Conservation (phyloP, 495 filamentous ascomycete genomes). For the Aspergillus heteromorphus region DNA sequence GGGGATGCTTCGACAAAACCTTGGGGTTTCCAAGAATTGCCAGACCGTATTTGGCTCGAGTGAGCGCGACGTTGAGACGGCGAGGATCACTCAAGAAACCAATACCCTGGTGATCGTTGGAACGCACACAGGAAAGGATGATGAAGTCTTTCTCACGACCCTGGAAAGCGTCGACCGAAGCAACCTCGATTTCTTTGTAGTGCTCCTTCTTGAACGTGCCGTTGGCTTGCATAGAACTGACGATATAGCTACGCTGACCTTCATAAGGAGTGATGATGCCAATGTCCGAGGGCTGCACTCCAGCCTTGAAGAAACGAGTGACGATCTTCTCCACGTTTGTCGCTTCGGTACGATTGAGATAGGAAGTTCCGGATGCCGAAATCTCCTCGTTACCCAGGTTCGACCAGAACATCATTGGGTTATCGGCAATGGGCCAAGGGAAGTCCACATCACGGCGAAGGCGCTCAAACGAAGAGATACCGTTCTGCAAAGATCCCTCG, state of each 20-base stretch:
- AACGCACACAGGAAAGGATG: conserved; percentile 94
- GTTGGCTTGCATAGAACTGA: conserved; percentile 96
- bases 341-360: conserved; percentile 95
- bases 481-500: conserved; percentile 94
- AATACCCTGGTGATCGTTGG: conserved; percentile 98
- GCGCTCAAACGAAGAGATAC: conserved; percentile 83
- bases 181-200: conserved; percentile 98
- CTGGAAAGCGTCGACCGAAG: conserved; percentile 98
- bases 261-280: conserved; percentile 99
- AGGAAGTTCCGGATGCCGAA: conserved; percentile 93
- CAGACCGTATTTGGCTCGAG: conserved; percentile 90
- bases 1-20: conserved; percentile 92
- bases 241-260: conserved; percentile 96
- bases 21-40: conserved; percentile 98
- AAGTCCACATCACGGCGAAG: conserved; percentile 94
- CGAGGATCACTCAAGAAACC: conserved; percentile 98
- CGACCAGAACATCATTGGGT: conserved; percentile 99
- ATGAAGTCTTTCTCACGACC: conserved; percentile 99
- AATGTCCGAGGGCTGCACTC: conserved; percentile 84
- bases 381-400: conserved; percentile 98
- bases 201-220: conserved; percentile 97
- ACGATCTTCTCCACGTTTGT: conserved; percentile 98
- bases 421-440: conserved; percentile 91
- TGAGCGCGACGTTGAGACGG: conserved; percentile 97
- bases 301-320: conserved; percentile 99